A percentile compares a stretch with the other conserved stretches of the same genome.
Evolutionary conservation across 1,284 basidiomycete species (phyloP).

Genomic region (Cerrena zonata): DNA sequence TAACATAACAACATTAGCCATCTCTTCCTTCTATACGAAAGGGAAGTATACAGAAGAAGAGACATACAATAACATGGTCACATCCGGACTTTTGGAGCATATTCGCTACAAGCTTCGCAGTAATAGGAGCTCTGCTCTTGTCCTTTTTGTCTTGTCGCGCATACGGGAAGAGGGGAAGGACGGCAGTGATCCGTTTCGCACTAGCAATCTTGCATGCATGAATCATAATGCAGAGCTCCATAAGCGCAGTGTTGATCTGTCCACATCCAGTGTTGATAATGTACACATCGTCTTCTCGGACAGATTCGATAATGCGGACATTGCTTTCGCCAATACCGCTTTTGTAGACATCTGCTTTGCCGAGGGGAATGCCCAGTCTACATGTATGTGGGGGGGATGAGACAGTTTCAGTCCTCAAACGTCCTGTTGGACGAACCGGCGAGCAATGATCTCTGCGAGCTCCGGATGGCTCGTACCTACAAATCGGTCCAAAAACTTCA

Average conservation of each 20-base stretch:
- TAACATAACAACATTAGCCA: slow-evolving; percentile 3
- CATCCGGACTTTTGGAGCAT: slow-evolving; percentile 98
- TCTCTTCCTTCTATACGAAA: background rate
- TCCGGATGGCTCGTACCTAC: slow-evolving; percentile 92
- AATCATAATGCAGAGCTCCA: slow-evolving; percentile 99
- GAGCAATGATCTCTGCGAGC: slow-evolving; percentile 88
- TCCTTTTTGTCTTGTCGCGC: slow-evolving; percentile 99
- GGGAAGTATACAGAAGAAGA: background rate
- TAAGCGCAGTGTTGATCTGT: slow-evolving; percentile 81
- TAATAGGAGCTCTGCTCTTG: slow-evolving; percentile 97
- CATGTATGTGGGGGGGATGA: too few relatives aligned
- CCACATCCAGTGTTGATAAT: slow-evolving; percentile 94
- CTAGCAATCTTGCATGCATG: slow-evolving; percentile 98
- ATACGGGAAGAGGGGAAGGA: slow-evolving; percentile 92
- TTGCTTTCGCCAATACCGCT: slow-evolving; percentile 91
- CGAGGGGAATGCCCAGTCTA: slow-evolving; percentile 81
- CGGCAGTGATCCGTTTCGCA: slow-evolving; percentile 92
- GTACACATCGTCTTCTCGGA: slow-evolving; percentile 98
- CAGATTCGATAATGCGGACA: slow-evolving; percentile 90
- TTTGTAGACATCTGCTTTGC: slow-evolving; percentile 78
- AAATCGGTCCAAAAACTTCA: slow-evolving; percentile 5
- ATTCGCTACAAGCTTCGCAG: slow-evolving; percentile 97
- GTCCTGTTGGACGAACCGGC: slow-evolving; percentile 60
- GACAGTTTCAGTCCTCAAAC: background rate
- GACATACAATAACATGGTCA: slow-evolving; percentile 94